Conservation (phyloP, 2,329 filamentous ascomycete species). For the Emergomyces orientalis region DNA sequence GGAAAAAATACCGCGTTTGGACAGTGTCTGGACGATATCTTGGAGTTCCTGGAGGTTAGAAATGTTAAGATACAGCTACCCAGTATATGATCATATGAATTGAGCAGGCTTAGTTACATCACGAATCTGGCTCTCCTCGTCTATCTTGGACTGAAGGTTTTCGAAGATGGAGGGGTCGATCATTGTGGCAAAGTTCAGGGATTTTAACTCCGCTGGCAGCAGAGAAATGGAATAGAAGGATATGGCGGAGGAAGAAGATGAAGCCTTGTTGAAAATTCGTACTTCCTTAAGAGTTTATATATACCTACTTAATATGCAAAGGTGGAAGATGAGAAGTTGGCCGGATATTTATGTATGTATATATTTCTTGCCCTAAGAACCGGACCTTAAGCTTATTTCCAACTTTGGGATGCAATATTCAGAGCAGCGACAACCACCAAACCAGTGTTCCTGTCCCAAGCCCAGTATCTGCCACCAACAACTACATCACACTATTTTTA, state of each 20-base stretch:
- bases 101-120: slow-evolving; percentile 45
- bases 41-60: slow-evolving; percentile 54
- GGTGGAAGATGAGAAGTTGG: too few species aligned
- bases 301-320: too few species aligned
- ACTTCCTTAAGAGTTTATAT: neutral
- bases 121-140: slow-evolving; percentile 71
- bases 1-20: slow-evolving; percentile 54
- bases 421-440: too few species aligned
- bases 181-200: slow-evolving; percentile 36
- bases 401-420: too few species aligned
- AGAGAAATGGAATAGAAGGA: neutral
- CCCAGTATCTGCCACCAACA: too few species aligned
- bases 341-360: too few species aligned
- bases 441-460: too few species aligned
- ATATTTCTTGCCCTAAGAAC: too few species aligned
- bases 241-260: too few species aligned
- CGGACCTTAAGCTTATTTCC: too few species aligned
- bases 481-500: too few species aligned
- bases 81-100: neutral
- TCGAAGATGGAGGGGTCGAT: slow-evolving; percentile 80
- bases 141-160: slow-evolving; percentile 77
- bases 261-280: neutral
- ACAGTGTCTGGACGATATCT: slow-evolving; percentile 70
- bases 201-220: neutral
- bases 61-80: neutral